A percentile compares a stretch with the other conserved stretches of the same genome.
These are phyloP conservation scores for Viola odorata DNA, from an alignment of 345 rosid species.

Conservation along the genomic window DNA sequence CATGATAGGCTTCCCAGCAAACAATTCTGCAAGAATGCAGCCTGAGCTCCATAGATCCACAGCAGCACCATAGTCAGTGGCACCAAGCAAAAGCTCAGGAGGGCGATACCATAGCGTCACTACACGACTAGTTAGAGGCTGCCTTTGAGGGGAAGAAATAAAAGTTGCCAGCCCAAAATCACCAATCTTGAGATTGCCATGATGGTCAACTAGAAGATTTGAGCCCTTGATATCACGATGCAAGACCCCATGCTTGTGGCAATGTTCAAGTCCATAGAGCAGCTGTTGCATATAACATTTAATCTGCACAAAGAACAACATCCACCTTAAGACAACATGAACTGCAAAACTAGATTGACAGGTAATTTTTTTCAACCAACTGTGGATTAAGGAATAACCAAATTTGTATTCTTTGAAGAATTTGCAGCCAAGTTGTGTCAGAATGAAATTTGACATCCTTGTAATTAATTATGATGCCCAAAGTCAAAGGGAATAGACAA, in stretches of 20 bases:
- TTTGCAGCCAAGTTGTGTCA: background rate
- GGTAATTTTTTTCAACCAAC: too few species aligned
- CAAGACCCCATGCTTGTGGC: constrained; percentile 57
- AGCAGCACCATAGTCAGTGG: constrained; percentile 52
- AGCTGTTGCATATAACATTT: constrained; percentile 67
- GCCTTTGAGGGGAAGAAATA: constrained; percentile 31
- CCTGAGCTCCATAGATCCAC: constrained; percentile 72
- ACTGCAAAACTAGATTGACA: too few species aligned
- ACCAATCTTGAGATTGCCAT: constrained; percentile 54
- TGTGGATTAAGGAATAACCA: background rate
- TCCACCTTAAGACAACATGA: too few species aligned
- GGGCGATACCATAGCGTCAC: constrained; percentile 72
- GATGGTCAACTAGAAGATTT: constrained; percentile 48
- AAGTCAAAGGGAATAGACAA: constrained; percentile 4
- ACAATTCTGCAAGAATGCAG: constrained; percentile 61
- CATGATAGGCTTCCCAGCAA: constrained; percentile 64
- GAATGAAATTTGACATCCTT: background rate
- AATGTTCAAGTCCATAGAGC: constrained; percentile 52
- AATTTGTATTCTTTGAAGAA: background rate
- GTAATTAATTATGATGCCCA: background rate
- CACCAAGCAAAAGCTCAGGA: constrained; percentile 62
- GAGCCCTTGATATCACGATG: constrained; percentile 73
- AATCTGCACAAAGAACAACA: constrained; percentile 28
- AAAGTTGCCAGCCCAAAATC: constrained; percentile 63
- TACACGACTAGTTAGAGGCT: constrained; percentile 65